Evolutionary conservation across 306 rosid genomes (phyloP), one percentile per base, ranked within the genome.

Genomic region (Trifolium subterraneum): DNA sequence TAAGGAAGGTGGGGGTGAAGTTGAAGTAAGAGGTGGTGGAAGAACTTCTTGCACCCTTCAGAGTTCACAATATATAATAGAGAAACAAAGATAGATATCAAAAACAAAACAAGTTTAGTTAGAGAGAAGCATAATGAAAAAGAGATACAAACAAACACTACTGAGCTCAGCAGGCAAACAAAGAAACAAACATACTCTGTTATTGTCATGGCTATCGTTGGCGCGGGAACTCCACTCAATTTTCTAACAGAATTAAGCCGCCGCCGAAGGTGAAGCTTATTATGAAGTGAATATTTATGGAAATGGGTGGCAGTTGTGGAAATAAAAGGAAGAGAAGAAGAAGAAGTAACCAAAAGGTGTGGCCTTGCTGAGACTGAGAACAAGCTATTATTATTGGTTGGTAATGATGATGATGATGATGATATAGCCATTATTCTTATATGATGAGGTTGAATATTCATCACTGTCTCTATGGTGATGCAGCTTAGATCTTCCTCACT

Each of bases 1-100:
- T 58, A 92, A 7, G n/a, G 87, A 69, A 76, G 98, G 96, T 10
- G 91, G 91, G n/a, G 86, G 84, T 63, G 98, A 87, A 75, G 79
- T 79, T 15, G 96, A 88, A 72, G 81, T 85, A 65, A 87, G 88
- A 47, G 94, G 67, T 25, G 89, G 81, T 59, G 89, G 93, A 71
- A 81, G 89, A 68, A 65, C 84, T 76, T 89, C 86, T 66, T 85
- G 85, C 74, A 76, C 78, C 64, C 78, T 81, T 70, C 64, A 47
- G 20, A 47, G 20, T 54, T 54, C 61, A 54, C 1, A 20, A 9
- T 52, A 52, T 14, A 51, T 16, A 50, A n/a, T n/a, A n/a, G 10
- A n/a, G 4, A 18, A 60, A 54, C 13, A 22, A 55, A n/a, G 11
- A 16, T 52, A n/a, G n/a, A n/a, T n/a, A 52, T 3, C 23, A 16